A percentile compares a stretch with the other conserved stretches of the same genome.
Evolutionary conservation across 306 rosid species (phyloP).

Genomic region (Acacia confusa): DNA sequence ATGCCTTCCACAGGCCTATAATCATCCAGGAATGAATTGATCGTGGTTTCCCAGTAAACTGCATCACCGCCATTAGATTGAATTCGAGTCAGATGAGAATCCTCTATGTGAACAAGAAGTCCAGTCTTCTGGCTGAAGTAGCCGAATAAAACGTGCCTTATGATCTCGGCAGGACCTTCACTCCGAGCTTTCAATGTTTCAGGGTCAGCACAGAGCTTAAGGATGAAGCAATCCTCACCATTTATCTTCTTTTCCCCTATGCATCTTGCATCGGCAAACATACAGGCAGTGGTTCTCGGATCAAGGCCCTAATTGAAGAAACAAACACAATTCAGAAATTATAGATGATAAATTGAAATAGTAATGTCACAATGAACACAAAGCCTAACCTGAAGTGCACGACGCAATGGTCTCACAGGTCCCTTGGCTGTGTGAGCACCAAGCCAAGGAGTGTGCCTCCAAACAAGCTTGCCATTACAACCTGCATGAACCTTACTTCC

Average conservation of each 20-base stretch:
- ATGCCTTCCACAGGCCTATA: constrained; percentile 95
- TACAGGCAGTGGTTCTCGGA: constrained; percentile 88
- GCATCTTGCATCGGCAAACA: constrained; percentile 89
- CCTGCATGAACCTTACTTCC: constrained; percentile 98
- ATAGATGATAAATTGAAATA: not conserved
- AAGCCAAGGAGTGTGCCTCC: constrained; percentile 99
- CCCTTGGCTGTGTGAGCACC: constrained; percentile 98
- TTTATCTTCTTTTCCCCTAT: constrained; percentile 90
- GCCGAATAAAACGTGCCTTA: constrained; percentile 91
- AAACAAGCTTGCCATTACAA: constrained; percentile 91
- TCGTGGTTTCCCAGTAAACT: constrained; percentile 97
- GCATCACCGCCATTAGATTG: constrained; percentile 88
- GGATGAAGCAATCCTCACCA: constrained; percentile 97
- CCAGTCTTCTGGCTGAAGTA: constrained; percentile 98
- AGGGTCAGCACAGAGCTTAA: constrained; percentile 91
- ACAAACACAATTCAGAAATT: not conserved
- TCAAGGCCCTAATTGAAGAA: constrained; percentile 78
- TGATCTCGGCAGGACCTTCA: constrained; percentile 97
- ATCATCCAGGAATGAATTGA: constrained; percentile 91
- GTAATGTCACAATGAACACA: not conserved
- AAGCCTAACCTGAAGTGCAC: constrained; percentile 83
- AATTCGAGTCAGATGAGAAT: constrained; percentile 93
- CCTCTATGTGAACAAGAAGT: constrained; percentile 93
- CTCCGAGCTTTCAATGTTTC: constrained; percentile 87
- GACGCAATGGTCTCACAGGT: constrained; percentile 93